Conservation (phyloP, 352 stramenopile genomes). For the Globisporangium orthogonon region DNA sequence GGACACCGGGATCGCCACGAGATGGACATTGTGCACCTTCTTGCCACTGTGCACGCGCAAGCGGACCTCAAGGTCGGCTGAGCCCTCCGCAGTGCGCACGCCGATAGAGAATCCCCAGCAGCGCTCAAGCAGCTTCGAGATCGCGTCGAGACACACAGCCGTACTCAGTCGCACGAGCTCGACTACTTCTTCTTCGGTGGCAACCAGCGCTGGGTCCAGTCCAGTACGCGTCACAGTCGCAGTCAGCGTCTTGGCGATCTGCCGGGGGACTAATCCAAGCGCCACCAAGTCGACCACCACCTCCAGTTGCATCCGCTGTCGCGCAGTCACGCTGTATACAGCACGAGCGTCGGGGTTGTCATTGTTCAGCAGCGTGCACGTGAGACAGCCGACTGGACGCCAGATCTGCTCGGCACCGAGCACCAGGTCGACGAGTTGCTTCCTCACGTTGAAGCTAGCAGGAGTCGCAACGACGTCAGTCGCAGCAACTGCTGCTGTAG, state of each 20-base stretch:
- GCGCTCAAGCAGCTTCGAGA: constrained; percentile 24
- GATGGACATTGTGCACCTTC: constrained; percentile 31
- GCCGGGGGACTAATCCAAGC: constrained; percentile 10
- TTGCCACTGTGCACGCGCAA: constrained; percentile 28
- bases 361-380: constrained; percentile 4
- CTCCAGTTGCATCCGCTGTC: constrained; percentile 17
- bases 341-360: not conserved
- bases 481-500: not conserved
- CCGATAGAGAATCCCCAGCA: constrained; percentile 49
- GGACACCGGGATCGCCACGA: constrained; percentile 26
- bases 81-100: constrained; percentile 22
- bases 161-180: constrained; percentile 35
- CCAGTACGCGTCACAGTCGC: constrained; percentile 15
- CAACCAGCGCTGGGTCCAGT: constrained; percentile 12
- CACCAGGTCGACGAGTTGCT: not conserved
- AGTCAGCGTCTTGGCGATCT: constrained; percentile 15
- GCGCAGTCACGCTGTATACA: constrained; percentile 15
- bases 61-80: constrained; percentile 32
- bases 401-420: constrained; percentile 1
- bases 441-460: not conserved
- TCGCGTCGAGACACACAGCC: constrained; percentile 27
- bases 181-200: constrained; percentile 11
- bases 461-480: not conserved
- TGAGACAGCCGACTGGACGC: constrained; percentile 2
- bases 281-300: constrained; percentile 20